Base-by-base conservation (phyloP, 306 rosid species). In the Argentina anserina region DNA sequence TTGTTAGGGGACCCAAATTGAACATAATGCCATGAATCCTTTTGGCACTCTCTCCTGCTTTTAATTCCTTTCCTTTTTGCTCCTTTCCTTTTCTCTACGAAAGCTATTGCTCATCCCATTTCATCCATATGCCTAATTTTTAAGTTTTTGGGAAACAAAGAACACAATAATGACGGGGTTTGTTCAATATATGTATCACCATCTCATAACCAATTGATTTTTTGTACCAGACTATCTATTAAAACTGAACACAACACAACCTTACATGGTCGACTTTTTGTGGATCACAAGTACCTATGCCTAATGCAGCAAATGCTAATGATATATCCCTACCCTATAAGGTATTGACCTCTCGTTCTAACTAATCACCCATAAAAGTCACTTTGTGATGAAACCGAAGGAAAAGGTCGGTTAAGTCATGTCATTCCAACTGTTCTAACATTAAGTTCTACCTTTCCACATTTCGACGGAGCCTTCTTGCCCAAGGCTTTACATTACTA, bases 61-160 rank as follows among this genome's bases (percentile, higher is more conserved):
- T 84, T 78, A 72, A 40, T 71, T 74, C 75, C 78, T 40, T 62
- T 33, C 66, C 67, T 71, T 84, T 74, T 80, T 81, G 73, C 70
- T 77, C 23, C 81, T 81, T 83, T 66, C 73, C 46, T 72, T 59
- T 74, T 71, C 61, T 61, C 49, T 31, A 33, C 33, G 90, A 85
- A 85, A 87, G 85, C 84, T 77, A 84, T 70, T 31, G 78, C 70
- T 67, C 83, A 34, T 71, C 71, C 75, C 55, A 78, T 81, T 75
- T 79, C 87, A 87, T 81, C 96, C 97, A 86, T 71, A 77, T 76
- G 28, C 75, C 79, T n/a, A 41, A 78, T 71, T 52, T 75, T 75
- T 79, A 69, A 76, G 79, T 82, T 82, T 75, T 2, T 70, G 62
- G 72, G 62, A 62, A 68, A 71, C 65, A 80, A 70, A 78, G 60